A percentile compares a stretch with the other conserved stretches of the same genome.
phyloP scores from a whole-genome alignment of 768 basidiomycete species.

The Austroboletus eburneus region DNA sequence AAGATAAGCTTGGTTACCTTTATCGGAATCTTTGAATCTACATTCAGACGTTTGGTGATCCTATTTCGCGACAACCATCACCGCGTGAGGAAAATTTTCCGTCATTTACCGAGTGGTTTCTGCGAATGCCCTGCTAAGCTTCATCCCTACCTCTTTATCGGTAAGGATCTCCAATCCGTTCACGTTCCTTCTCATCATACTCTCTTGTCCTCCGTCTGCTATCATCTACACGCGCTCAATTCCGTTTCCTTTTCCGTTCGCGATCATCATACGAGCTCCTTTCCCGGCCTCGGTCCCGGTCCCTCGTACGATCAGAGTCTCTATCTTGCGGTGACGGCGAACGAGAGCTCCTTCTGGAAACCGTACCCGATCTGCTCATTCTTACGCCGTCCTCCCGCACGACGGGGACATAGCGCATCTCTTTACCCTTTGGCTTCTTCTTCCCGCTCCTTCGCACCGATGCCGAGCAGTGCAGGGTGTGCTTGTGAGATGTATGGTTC shows the following conservation, averaged over 20 bases:
- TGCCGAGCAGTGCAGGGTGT: constrained; percentile 83
- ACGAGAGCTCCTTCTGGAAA: constrained; percentile 48
- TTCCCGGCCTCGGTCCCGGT: constrained; percentile 12
- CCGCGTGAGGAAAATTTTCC: too few relatives aligned
- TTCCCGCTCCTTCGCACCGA: constrained; percentile 87
- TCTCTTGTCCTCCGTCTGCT: too few relatives aligned
- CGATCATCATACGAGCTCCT: constrained; percentile 11
- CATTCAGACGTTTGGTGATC: too few relatives aligned
- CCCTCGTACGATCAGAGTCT: constrained; percentile 11
- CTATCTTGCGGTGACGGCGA: constrained; percentile 38
- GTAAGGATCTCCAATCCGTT: constrained; percentile 26
- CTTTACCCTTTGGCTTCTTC: constrained; percentile 45
- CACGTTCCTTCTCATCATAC: constrained; percentile 1
- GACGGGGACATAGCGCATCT: constrained; percentile 82
- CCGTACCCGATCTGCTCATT: constrained; percentile 32
- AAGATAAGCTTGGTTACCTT: too few relatives aligned
- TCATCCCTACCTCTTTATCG: constrained; percentile 21
- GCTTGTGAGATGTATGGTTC: constrained; percentile 81
- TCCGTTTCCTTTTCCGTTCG: constrained; percentile 18
- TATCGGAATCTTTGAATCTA: too few relatives aligned
- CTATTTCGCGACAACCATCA: too few relatives aligned
- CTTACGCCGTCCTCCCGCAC: constrained; percentile 58
- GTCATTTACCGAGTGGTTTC: too few relatives aligned
- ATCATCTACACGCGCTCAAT: too few relatives aligned
- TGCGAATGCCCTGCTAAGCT: too few relatives aligned